Percentiles rank a stretch among this genome's conserved stretches.
Evolutionary conservation across 768 basidiomycete genomes (phyloP).

Genomic region (Tulasnella sp.): DNA sequence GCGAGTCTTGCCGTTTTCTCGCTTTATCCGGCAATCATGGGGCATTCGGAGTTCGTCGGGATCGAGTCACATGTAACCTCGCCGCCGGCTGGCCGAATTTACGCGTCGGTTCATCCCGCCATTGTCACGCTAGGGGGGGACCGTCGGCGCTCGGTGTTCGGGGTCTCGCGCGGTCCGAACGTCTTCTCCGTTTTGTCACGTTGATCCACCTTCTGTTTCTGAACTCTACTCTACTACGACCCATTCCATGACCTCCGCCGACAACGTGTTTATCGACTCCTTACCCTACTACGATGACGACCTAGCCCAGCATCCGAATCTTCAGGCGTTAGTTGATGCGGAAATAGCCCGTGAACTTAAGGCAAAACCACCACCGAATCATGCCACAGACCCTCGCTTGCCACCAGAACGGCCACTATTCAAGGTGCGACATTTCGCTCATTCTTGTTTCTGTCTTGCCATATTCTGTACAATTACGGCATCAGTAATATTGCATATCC

Average conservation of each 20-base stretch:
- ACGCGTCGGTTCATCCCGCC: neutral
- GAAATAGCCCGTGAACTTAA: constrained; percentile 68
- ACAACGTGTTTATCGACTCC: constrained; percentile 54
- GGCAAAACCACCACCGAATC: constrained; percentile 26
- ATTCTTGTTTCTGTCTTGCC: constrained; percentile 21
- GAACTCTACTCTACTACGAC: constrained; percentile 20
- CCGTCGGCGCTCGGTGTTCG: constrained; percentile 1
- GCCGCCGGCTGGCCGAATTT: neutral
- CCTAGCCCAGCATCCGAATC: constrained; percentile 65
- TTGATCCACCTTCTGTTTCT: constrained; percentile 4
- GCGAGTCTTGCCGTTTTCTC: neutral
- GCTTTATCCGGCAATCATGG: neutral
- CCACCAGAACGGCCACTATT: constrained; percentile 30
- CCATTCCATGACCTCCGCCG: constrained; percentile 11
- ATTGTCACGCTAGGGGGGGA: neutral
- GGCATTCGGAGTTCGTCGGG: neutral
- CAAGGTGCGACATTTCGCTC: constrained; percentile 18
- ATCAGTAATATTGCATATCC: neutral
- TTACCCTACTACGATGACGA: constrained; percentile 95
- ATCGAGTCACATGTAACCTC: neutral
- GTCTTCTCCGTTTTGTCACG: constrained; percentile 3
- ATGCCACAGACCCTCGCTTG: constrained; percentile 26
- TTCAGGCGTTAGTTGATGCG: constrained; percentile 70
- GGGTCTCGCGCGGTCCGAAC: constrained; percentile 1
- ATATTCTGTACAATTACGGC: constrained; percentile 7